Evolutionary conservation across 805 yeast species (phyloP), one percentile per base, ranked within the genome.

Genomic region (Saccharomycopsis oosterbeekiorum): DNA sequence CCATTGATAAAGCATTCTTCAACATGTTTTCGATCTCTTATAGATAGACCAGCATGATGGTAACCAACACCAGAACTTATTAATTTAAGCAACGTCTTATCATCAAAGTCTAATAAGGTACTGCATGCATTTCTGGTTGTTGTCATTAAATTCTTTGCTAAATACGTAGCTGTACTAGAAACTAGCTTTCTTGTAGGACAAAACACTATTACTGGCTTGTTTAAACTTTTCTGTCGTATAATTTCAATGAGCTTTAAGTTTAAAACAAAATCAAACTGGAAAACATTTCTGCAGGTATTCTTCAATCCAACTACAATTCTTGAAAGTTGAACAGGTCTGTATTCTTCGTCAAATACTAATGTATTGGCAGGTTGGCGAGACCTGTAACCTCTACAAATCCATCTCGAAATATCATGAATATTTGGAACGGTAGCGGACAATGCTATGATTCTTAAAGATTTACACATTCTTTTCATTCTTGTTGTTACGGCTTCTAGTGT

Each of bases 21-120:
- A 1, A 83, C 75, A 1, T 70, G 60, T 14, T 65, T 69, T 57
- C 86, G 70, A 66, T 84, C 87, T 1, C 71, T 72, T 56, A 71
- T 66, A 1, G 80, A 70, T 53, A 83, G 69, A 1, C 87, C 87
- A 2, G 86, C 87, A 70, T 83, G 84, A 64, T 84, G 87, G 65
- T 73, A 81, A 0, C 80, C 83, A 42, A 84, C 71, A 0, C 84
- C 84, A 6, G 64, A 60, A 4, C 55, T 47, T 1, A 67, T 62
- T 15, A 72, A 26, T 0, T 61, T 68, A 0, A 36, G 21, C n/a
- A 77, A 61, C 4, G 73, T 71, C 62, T 67, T 69, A 26, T 76
- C 75, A 56, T 67, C 64, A 4, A 69, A 59, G 10, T 51, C 41
- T 2, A 67, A 42, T 12, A 14, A 5, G 4, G 42, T 8, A 21